Evolutionary conservation across 768 basidiomycete genomes (phyloP).

Genomic region (Chalciporus pseudorubinellus): DNA sequence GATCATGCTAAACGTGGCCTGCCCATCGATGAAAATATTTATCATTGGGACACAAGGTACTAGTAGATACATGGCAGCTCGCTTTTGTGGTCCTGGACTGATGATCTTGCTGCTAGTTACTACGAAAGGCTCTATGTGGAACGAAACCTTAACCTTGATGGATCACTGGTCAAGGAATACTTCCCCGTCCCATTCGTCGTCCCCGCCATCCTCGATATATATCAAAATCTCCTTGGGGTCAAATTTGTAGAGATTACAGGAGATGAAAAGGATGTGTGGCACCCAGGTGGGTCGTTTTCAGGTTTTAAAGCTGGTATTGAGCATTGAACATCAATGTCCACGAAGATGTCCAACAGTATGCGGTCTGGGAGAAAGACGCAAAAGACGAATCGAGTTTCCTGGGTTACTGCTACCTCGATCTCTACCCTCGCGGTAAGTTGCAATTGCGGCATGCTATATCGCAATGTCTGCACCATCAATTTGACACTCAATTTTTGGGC

Average conservation of each 20-base stretch:
- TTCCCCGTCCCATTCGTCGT: slow-evolving; percentile 83
- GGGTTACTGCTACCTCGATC: slow-evolving; percentile 83
- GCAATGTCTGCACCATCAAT: neutral
- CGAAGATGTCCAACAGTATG: slow-evolving; percentile 74
- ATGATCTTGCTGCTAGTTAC: slow-evolving; percentile 16
- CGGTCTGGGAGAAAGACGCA: slow-evolving; percentile 79
- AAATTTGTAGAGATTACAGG: slow-evolving; percentile 54
- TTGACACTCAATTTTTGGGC: neutral
- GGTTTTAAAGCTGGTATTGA: neutral
- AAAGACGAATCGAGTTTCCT: slow-evolving; percentile 68
- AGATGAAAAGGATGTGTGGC: slow-evolving; percentile 67
- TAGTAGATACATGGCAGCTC: slow-evolving; percentile 37
- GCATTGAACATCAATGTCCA: neutral
- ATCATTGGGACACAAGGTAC: slow-evolving; percentile 81
- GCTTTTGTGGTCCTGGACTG: too few species aligned
- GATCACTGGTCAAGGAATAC: slow-evolving; percentile 77
- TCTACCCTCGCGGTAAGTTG: slow-evolving; percentile 71
- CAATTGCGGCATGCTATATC: neutral
- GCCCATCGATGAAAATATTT: slow-evolving; percentile 67
- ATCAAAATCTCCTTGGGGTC: slow-evolving; percentile 76
- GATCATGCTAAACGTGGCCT: slow-evolving; percentile 59
- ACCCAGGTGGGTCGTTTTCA: slow-evolving; percentile 51
- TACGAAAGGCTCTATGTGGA: slow-evolving; percentile 47
- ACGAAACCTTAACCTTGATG: slow-evolving; percentile 62
- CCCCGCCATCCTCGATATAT: slow-evolving; percentile 74